A percentile compares a stretch with the other conserved stretches of the same genome.
phyloP scores from a whole-genome alignment of 202 grass and related monocot species.

The Cymbopogon flexuosus region DNA sequence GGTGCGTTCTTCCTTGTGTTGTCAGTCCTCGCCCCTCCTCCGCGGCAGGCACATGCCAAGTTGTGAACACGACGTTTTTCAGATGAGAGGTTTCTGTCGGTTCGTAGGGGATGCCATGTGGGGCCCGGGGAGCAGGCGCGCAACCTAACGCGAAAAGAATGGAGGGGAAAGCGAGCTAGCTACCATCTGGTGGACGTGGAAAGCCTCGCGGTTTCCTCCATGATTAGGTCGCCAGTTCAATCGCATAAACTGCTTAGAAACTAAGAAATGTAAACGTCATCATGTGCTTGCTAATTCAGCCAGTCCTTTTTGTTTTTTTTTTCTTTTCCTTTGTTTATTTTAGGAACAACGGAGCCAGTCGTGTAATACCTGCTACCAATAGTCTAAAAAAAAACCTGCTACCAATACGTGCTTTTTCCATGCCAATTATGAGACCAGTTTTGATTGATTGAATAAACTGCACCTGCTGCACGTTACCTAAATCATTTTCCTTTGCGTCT shows the following conservation, averaged over 20 bases:
- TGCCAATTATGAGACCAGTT: not conserved
- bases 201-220: slow-evolving; percentile 23
- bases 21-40: not conserved
- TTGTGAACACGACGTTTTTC: slow-evolving; percentile 35
- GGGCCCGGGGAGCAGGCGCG: slow-evolving; percentile 25
- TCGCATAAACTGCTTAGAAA: slow-evolving; percentile 36
- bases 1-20: slow-evolving; percentile 27
- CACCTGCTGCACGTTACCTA: not conserved
- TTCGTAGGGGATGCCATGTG: slow-evolving; percentile 38
- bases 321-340: not conserved
- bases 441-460: not conserved
- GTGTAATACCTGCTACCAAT: not conserved
- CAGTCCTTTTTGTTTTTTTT: not conserved
- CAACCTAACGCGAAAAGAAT: slow-evolving; percentile 37
- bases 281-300: slow-evolving; percentile 37
- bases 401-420: not conserved
- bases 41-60: slow-evolving; percentile 38
- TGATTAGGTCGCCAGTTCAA: slow-evolving; percentile 58
- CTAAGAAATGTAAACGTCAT: slow-evolving; percentile 35
- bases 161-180: not conserved
- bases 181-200: slow-evolving; percentile 31
- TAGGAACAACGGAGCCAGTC: not conserved
- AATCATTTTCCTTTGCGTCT: not conserved
- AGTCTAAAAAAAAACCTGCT: too few relatives aligned
- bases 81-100: slow-evolving; percentile 31